phyloP scores from a whole-genome alignment of 2,329 filamentous ascomycete species.

The Cercospora janseana region DNA sequence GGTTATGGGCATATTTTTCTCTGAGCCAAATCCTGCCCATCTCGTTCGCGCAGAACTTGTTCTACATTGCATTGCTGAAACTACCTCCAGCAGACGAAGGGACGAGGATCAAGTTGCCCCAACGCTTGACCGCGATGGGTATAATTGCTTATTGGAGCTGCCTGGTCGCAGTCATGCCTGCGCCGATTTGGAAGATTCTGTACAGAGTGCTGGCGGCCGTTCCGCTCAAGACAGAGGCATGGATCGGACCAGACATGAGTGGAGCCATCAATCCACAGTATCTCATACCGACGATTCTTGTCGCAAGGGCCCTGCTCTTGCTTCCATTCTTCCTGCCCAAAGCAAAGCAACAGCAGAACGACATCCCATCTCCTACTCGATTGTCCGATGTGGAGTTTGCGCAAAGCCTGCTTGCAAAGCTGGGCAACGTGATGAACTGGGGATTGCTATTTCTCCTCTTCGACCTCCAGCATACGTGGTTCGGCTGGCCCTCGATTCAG shows the following conservation, averaged over 20 bases:
- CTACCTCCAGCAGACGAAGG: neutral
- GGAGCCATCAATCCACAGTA: neutral
- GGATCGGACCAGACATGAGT: neutral
- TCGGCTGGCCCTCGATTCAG: constrained; percentile 4
- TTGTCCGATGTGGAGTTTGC: neutral
- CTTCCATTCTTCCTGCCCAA: constrained; percentile 25
- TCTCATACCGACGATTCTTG: constrained; percentile 29
- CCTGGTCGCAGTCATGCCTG: constrained; percentile 18
- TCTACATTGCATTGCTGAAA: constrained; percentile 35
- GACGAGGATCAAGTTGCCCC: neutral
- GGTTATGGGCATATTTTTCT: constrained; percentile 37
- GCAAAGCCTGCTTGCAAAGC: constrained; percentile 9
- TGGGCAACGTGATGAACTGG: constrained; percentile 12
- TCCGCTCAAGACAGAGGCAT: neutral
- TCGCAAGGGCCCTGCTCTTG: constrained; percentile 27
- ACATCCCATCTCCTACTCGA: neutral
- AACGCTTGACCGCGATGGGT: constrained; percentile 1
- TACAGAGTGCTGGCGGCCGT: neutral
- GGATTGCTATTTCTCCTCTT: constrained; percentile 6
- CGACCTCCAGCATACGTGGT: neutral
- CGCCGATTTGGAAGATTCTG: neutral
- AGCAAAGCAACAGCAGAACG: neutral
- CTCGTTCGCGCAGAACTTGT: constrained; percentile 37
- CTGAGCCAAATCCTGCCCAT: constrained; percentile 39
- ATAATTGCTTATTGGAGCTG: constrained; percentile 22